Conservation (phyloP, 2,329 filamentous ascomycete species). For the Thelonectria rubi region DNA sequence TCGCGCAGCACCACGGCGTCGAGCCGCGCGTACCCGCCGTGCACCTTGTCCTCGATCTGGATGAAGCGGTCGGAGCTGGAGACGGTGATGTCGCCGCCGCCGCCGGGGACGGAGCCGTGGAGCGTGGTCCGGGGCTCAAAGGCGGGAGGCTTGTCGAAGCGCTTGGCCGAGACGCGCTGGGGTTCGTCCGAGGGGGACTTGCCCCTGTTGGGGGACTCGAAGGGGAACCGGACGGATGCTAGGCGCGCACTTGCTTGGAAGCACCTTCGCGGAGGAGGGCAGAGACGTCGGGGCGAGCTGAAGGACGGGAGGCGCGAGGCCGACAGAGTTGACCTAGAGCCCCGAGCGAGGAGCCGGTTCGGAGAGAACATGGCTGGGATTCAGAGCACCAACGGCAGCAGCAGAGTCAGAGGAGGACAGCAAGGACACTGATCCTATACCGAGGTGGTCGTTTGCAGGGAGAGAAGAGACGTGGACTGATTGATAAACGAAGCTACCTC, state of each 20-base stretch:
- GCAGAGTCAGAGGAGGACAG: neutral
- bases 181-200: neutral
- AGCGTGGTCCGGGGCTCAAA: constrained; percentile 29
- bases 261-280: constrained; percentile 2
- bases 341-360: constrained; percentile 12
- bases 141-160: constrained; percentile 14
- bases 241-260: constrained; percentile 35
- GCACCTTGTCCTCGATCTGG: constrained; percentile 36
- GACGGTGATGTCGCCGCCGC: constrained; percentile 32
- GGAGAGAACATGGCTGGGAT: constrained; percentile 29
- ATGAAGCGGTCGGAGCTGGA: constrained; percentile 42
- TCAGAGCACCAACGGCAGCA: neutral
- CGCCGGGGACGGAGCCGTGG: constrained; percentile 10
- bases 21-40: constrained; percentile 38
- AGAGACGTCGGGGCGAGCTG: constrained; percentile 3
- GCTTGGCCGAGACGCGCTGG: constrained; percentile 24
- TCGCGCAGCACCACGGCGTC: constrained; percentile 58
- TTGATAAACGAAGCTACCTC: constrained; percentile 4
- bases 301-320: constrained; percentile 4
- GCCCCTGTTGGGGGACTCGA: constrained; percentile 24
- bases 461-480: neutral
- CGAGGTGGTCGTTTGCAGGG: neutral
- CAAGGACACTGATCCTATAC: neutral
- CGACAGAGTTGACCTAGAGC: constrained; percentile 26
- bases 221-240: constrained; percentile 10